Evolutionary conservation across 148 eudicot genomes (phyloP).

Genomic region (Arctostaphylos glauca): DNA sequence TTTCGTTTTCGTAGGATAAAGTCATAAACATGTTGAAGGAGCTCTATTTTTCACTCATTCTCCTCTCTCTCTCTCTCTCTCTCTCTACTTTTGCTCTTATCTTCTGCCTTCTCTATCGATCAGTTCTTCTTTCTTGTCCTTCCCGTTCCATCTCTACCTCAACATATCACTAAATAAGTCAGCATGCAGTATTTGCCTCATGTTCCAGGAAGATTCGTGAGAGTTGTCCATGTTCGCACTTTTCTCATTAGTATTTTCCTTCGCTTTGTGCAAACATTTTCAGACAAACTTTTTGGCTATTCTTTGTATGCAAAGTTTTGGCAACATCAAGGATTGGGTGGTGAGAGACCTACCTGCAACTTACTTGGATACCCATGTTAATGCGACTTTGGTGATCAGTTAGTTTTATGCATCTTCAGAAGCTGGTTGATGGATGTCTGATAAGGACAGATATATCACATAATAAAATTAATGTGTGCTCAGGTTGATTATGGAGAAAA

Average conservation of each 20-base stretch:
- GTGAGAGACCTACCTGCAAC: not conserved
- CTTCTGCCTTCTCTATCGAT: too few relatives aligned
- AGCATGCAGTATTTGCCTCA: not conserved
- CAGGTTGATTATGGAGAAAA: conserved; percentile 9
- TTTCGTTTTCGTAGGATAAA: conserved; percentile 2
- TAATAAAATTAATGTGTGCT: not conserved
- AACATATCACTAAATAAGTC: not conserved
- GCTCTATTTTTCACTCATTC: not conserved
- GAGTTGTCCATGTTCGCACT: not conserved
- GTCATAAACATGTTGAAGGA: not conserved
- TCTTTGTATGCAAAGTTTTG: not conserved
- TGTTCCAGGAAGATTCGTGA: not conserved
- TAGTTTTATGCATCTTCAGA: too few relatives aligned
- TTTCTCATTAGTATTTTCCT: not conserved
- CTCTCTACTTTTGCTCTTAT: not conserved
- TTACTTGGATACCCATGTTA: not conserved
- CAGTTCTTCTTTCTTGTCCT: not conserved
- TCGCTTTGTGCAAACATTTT: not conserved
- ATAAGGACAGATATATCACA: too few relatives aligned
- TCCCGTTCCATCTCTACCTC: not conserved
- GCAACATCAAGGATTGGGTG: not conserved
- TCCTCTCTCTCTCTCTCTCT: not conserved
- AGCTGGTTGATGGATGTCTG: too few relatives aligned
- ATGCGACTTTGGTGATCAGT: too few relatives aligned
- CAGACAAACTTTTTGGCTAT: not conserved